A percentile compares a stretch with the other conserved stretches of the same genome.
Conservation (phyloP, 2,329 filamentous ascomycete species). For the Neofusicoccum sp. region DNA sequence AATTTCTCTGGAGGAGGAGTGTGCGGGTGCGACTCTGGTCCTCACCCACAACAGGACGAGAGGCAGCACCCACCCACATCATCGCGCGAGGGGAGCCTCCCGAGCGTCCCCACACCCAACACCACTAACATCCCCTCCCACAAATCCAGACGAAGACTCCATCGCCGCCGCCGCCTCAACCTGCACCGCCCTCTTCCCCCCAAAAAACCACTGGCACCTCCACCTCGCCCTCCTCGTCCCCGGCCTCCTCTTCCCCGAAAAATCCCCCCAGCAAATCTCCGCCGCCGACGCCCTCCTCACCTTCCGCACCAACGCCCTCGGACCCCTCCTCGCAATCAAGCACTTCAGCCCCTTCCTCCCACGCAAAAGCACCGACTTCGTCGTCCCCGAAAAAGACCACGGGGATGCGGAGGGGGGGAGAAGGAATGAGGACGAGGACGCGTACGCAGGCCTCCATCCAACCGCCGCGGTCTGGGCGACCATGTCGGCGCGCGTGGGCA, state of each 20-base stretch:
- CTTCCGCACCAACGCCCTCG: constrained; percentile 71
- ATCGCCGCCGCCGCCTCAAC: constrained; percentile 57
- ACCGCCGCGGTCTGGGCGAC: constrained; percentile 64
- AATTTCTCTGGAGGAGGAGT: too few species aligned
- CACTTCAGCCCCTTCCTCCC: constrained; percentile 71
- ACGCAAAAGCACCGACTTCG: constrained; percentile 46
- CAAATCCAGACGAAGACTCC: constrained; percentile 63
- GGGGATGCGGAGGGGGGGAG: too few species aligned
- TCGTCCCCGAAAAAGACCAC: too few species aligned
- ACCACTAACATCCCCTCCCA: not conserved
- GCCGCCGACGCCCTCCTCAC: constrained; percentile 62
- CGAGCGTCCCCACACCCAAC: not conserved
- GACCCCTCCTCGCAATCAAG: constrained; percentile 73
- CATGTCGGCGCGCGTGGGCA: constrained; percentile 77
- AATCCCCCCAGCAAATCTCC: constrained; percentile 64
- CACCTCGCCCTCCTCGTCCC: constrained; percentile 69
- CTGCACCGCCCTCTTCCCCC: constrained; percentile 55
- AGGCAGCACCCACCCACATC: too few species aligned
- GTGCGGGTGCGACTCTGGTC: too few species aligned
- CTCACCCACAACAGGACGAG: too few species aligned
- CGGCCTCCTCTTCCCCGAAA: constrained; percentile 72
- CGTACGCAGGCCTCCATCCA: constrained; percentile 37
- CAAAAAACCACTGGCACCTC: constrained; percentile 35
- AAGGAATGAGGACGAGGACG: constrained; percentile 18
- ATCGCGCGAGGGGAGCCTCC: not conserved